Conservation (phyloP, 2,329 filamentous ascomycete species). For the Fusarium beomiforme region DNA sequence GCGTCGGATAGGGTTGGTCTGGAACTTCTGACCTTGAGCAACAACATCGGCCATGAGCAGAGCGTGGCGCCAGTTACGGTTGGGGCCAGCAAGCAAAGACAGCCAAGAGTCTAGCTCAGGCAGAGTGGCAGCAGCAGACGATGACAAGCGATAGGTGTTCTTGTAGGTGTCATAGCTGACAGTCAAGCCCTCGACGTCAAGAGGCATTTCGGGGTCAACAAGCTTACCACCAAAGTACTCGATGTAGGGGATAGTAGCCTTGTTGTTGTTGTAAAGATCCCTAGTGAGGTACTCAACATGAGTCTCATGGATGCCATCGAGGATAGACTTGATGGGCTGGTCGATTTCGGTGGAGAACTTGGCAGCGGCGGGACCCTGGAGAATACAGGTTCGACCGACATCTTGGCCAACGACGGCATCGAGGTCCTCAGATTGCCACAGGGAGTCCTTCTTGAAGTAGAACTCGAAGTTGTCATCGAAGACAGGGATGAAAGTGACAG, state of each 20-base stretch:
- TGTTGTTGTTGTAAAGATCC: constrained; percentile 82
- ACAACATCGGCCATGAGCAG: constrained; percentile 94
- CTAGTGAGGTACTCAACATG: constrained; percentile 84
- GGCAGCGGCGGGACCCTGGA: constrained; percentile 92
- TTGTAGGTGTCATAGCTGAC: constrained; percentile 82
- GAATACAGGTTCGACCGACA: constrained; percentile 93
- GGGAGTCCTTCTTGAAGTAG: constrained; percentile 99
- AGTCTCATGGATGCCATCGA: constrained; percentile 87
- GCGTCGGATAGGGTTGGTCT: constrained; percentile 93
- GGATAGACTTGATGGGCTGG: constrained; percentile 93
- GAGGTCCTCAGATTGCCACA: constrained; percentile 98
- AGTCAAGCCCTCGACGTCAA: constrained; percentile 86
- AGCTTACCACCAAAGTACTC: constrained; percentile 97
- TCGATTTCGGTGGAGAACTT: constrained; percentile 91
- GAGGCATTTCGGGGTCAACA: constrained; percentile 74
- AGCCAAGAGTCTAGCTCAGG: constrained; percentile 88
- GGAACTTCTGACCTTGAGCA: constrained; percentile 95
- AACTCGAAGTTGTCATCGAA: constrained; percentile 98
- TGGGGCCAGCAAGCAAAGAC: constrained; percentile 83
- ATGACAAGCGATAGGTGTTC: constrained; percentile 84
- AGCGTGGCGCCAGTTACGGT: constrained; percentile 92
- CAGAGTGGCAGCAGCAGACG: constrained; percentile 76
- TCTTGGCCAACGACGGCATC: constrained; percentile 96
- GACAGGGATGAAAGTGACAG: constrained; percentile 93
- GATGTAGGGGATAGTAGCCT: constrained; percentile 79